Evolutionary conservation across 1,284 basidiomycete genomes (phyloP).

Genomic region (Leccinum proliferum): DNA sequence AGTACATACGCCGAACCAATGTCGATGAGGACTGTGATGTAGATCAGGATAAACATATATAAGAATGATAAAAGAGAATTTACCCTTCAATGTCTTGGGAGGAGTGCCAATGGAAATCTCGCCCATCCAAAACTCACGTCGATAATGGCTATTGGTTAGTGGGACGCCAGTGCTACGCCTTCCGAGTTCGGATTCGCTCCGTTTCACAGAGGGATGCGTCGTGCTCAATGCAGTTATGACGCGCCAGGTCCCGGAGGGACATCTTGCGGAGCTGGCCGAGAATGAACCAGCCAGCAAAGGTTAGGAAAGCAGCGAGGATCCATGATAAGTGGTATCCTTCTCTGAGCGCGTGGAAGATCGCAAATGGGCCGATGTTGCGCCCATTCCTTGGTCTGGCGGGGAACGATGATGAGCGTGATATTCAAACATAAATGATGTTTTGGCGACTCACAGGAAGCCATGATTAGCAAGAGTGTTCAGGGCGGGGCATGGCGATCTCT

Average conservation of each 20-base stretch:
- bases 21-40: too few species aligned
- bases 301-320: slow-evolving; percentile 28
- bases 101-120: too few species aligned
- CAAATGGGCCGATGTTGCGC: slow-evolving; percentile 22
- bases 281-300: slow-evolving; percentile 27
- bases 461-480: slow-evolving; percentile 44
- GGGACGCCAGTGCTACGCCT: too few species aligned
- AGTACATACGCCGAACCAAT: too few species aligned
- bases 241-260: slow-evolving; percentile 37
- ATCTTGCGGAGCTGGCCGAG: slow-evolving; percentile 26
- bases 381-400: slow-evolving; percentile 32
- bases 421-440: neutral
- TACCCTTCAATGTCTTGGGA: too few species aligned
- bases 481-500: slow-evolving; percentile 46
- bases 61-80: too few species aligned
- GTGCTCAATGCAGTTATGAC: slow-evolving; percentile 36
- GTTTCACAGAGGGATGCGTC: slow-evolving; percentile 24
- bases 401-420: neutral
- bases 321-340: slow-evolving; percentile 33
- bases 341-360: slow-evolving; percentile 27
- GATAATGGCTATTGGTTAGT: too few species aligned
- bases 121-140: too few species aligned
- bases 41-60: too few species aligned
- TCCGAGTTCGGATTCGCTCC: too few species aligned
- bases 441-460: slow-evolving; percentile 34